Base-by-base conservation (phyloP, 768 basidiomycete species). In the Boletus pseudo-olivaceus region DNA sequence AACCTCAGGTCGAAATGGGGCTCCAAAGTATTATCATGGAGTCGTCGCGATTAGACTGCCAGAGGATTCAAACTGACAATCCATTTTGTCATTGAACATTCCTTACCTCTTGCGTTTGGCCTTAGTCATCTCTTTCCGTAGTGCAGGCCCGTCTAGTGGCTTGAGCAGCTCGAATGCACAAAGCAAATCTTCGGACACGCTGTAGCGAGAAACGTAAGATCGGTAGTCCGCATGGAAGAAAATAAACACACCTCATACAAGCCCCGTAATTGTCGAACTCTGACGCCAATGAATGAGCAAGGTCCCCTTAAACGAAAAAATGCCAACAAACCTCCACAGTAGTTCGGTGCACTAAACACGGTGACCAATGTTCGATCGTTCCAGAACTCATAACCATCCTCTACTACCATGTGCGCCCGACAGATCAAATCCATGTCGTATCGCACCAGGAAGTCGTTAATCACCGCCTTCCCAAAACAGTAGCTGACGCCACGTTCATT, bases 371-470 rank as follows among this genome's bases (percentile, higher is more conserved):
- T 98, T 61, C 97, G 83, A 66, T 99, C 97, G 64, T 98, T 98
- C 92, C 97, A 99, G 68, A 99, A 99, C 76, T 99, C 97, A 67
- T 98, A 98, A 8, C 96, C 96, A 66, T 95, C 93, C 71, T 99
- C 97, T 58, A 99, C 97, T 42, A 99, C 97, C 97, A 98, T 98
- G 74, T 99, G 97, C 47, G 97, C 97, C 47, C 97, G 88, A 77
- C 97, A 98, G 74, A 99, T 98, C 59, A 99, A 80, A 73, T 99
- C 96, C 90, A 99, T 98, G 72, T 99, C 96, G 68, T 95, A 94
- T 58, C 89, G 85, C 60, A 87, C 85, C 52, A 98, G 76, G 78
- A 98, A 98, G 59, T 95, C 90, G 65, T 96, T 96, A 67, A 98
- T 98, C 62, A 98, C 90, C 12, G 85, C 85, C 76, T 98, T 98